These are phyloP conservation scores for Nitzschia sp. DNA, from an alignment of 108 stramenopile species.

Conservation along the genomic window DNA sequence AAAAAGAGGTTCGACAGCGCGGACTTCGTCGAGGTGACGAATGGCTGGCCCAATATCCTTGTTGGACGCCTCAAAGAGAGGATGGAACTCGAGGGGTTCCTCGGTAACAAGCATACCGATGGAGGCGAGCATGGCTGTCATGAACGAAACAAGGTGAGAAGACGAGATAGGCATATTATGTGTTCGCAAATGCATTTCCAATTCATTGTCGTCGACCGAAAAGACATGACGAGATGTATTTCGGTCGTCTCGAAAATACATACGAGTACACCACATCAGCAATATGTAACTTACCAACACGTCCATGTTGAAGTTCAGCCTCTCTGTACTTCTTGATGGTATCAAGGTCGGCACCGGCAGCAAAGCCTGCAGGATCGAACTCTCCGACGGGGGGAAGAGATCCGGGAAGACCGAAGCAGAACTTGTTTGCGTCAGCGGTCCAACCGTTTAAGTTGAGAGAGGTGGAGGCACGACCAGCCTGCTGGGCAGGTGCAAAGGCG, in stretches of 20 bases:
- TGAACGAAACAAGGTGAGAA: too few species aligned
- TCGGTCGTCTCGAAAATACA: slow-evolving; percentile 39
- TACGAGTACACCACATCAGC: slow-evolving; percentile 48
- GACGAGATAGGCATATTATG: slow-evolving; percentile 34
- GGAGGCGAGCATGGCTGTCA: too few species aligned
- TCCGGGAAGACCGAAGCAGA: slow-evolving; percentile 68
- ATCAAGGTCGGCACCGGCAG: slow-evolving; percentile 50
- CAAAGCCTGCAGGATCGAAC: slow-evolving; percentile 81
- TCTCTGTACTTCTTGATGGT: slow-evolving; percentile 59
- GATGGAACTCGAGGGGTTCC: too few species aligned
- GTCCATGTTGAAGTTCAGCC: slow-evolving; percentile 63
- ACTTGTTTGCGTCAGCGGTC: slow-evolving; percentile 38
- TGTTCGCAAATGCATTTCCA: slow-evolving; percentile 53
- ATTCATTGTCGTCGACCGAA: slow-evolving; percentile 82
- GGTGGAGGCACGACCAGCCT: too few species aligned
- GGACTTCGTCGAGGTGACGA: too few species aligned
- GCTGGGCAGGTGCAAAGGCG: too few species aligned
- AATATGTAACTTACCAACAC: slow-evolving; percentile 75
- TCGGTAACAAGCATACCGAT: too few species aligned
- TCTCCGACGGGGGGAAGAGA: slow-evolving; percentile 52
- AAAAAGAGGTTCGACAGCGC: too few species aligned
- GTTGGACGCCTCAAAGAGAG: too few species aligned
- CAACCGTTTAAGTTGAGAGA: too few species aligned
- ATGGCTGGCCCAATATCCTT: too few species aligned
- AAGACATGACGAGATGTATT: slow-evolving; percentile 47